Base-by-base conservation (phyloP, 169 alveolate genomes). In the Plasmodium cynomolgi region DNA sequence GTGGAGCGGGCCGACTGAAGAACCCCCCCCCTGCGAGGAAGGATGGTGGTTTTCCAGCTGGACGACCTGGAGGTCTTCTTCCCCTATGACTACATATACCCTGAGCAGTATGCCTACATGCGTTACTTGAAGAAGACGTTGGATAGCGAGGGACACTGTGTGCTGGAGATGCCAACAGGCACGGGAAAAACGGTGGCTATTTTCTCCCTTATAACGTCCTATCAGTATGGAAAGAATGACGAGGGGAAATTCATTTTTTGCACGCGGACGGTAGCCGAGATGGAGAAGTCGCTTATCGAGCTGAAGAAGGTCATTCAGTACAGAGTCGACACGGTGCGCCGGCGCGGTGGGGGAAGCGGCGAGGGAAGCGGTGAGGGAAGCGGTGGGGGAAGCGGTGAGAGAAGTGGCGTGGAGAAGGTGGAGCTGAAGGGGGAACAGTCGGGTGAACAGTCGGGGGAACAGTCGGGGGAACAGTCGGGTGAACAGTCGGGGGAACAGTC, bases 141-240 rank as follows among this genome's bases (percentile, higher is more conserved):
- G 23, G 99, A 98, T 68, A 98, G 98, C 47, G 97, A 98, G 86
- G 99, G 99, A 82, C 99, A 99, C 92, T 99, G 99, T 31, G 99
- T 98, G 20, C 95, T 99, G 86, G 99, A 98, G 90, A 99, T 98
- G 99, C 99, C 99, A 34, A 99, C 99, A 15, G 99, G 99, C 11
- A 98, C 99, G 83, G 99, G 99, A 15, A 99, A 99, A 91, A 99
- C 99, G 8, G 99, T 99, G 56, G 98, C 99, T n/a, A 93, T 99
- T 50, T 95, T 99, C 72, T 97, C 99, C 33, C 95, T 98, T 47
- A 97, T 98, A 50, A 96, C 99, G 20, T 97, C 99, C 29, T 98
- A 98, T 91, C 99, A 98, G 92, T 96, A 97, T 81, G 95, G 97
- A 44, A 97, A 97, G 84, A 99, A 99, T 2, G 97, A 96, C 33